Conservation (phyloP, 23 red algal genomes). For the Gracilariopsis chorda region DNA sequence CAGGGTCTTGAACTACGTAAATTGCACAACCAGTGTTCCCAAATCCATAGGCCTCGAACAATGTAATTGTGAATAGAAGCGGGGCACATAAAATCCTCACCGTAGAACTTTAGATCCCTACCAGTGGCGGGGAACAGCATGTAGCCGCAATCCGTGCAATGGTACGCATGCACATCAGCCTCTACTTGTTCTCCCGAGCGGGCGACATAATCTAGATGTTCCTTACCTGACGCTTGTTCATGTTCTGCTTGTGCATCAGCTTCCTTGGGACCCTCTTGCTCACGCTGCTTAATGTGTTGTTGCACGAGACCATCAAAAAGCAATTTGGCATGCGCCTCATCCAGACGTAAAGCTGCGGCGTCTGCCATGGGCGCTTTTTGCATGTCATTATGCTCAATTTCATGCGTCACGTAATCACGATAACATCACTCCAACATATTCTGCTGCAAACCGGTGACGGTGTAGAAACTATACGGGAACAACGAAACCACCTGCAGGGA, state of each 20-base stretch:
- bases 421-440: constrained; percentile 53
- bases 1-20: no score
- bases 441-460: constrained; percentile 30
- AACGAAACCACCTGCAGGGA: constrained; percentile 2
- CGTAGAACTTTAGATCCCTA: constrained; percentile 78
- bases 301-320: constrained; percentile 9
- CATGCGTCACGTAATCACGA: constrained; percentile 15
- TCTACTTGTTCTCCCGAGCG: constrained; percentile 42
- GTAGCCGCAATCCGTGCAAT: constrained; percentile 84
- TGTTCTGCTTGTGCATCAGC: constrained; percentile 42
- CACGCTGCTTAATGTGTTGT: neutral
- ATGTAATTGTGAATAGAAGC: no score
- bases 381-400: constrained; percentile 20
- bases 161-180: constrained; percentile 49
- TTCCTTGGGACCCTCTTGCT: neutral
- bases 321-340: constrained; percentile 4
- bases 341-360: constrained; percentile 2
- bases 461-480: constrained; percentile 30
- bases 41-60: no score
- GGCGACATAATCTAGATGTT: constrained; percentile 37
- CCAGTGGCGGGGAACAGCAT: constrained; percentile 77
- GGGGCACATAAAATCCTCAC: constrained; percentile 79
- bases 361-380: neutral
- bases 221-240: neutral
- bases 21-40: no score